Base-by-base conservation (phyloP, 2,329 filamentous ascomycete genomes). In the Alternaria alternata region DNA sequence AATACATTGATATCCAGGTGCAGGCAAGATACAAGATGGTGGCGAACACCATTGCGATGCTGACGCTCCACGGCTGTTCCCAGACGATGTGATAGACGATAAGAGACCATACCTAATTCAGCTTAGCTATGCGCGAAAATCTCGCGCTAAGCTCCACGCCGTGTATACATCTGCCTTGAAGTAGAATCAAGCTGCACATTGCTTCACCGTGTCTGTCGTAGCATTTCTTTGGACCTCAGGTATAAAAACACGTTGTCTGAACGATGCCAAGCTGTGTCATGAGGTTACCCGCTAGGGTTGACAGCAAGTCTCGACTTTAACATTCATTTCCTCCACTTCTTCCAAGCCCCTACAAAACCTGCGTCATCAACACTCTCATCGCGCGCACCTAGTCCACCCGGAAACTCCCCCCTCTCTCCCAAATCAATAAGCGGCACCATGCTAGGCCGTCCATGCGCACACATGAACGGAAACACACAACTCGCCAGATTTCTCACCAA, bases 381-480 rank as follows among this genome's bases (percentile, higher is more conserved):
- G 12, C 5, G 8, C 8, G 38, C 47, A 0, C 38, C 20, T 22
- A 46, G n/a, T 7, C 38, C 53, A 39, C n/a, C 24, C 22, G 9
- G 20, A 18, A 7, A 18, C 4, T 48, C 55, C 3, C 44, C 30
- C 11, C 34, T 7, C 1, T 12, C 30, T 0, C 66, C 71, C 22
- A 78, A 4, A 36, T 77, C 70, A 14, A 80, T 66, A 30, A 84
- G 59, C 14, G 83, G 83, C 30, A 84, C 81, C 81, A 84, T 82
- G 62, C 81, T 81, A 18, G 82, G 81, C 51, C 83, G 82, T 0
- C 92, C 92, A 81, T 96, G 92, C 1, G 92, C 92, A 77, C 92
- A 96, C 73, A 92, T 89, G 66, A 95, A 95, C 0, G 92, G 92
- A 63, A 94, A 92, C 0, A 82, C 83, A 66, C 90, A 93, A 0